Evolutionary conservation across 257 asterid genomes (phyloP).

Genomic region (Solanum ossicruentum): DNA sequence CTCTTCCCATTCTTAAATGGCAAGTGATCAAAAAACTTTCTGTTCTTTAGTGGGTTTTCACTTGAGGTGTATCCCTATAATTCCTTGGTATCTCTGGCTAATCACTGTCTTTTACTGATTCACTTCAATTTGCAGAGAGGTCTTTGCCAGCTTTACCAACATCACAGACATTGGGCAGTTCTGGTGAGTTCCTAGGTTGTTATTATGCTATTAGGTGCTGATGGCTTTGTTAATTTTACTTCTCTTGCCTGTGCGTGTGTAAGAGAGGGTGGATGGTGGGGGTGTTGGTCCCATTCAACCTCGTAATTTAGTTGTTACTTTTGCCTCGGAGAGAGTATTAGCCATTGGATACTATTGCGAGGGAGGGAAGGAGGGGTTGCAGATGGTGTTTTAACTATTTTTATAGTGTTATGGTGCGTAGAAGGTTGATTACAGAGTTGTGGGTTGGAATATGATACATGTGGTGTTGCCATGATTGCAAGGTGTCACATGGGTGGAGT

Average conservation of each 20-base stretch:
- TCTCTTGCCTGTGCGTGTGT: neutral
- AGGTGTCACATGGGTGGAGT: conserved; percentile 27
- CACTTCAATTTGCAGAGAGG: conserved; percentile 60
- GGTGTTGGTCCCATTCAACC: neutral
- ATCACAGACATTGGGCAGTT: conserved; percentile 40
- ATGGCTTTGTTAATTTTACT: neutral
- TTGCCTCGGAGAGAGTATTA: neutral
- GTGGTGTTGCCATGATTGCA: conserved; percentile 13
- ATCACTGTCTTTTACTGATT: neutral
- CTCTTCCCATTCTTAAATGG: neutral
- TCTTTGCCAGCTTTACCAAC: conserved; percentile 95
- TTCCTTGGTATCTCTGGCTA: neutral
- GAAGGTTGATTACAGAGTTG: neutral
- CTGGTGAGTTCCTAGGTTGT: conserved; percentile 21
- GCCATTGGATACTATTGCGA: neutral
- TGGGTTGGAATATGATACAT: conserved; percentile 5
- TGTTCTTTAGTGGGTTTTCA: neutral
- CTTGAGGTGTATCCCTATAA: neutral
- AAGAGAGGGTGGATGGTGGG: neutral
- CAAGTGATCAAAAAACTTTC: neutral
- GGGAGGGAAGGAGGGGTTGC: neutral
- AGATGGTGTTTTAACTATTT: neutral
- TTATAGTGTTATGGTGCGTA: neutral
- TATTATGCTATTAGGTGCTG: neutral
- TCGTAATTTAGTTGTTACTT: neutral